A percentile compares a stretch with the other conserved stretches of the same genome.
Conservation (phyloP, 805 yeast genomes). For the Barnettozyma salicaria region DNA sequence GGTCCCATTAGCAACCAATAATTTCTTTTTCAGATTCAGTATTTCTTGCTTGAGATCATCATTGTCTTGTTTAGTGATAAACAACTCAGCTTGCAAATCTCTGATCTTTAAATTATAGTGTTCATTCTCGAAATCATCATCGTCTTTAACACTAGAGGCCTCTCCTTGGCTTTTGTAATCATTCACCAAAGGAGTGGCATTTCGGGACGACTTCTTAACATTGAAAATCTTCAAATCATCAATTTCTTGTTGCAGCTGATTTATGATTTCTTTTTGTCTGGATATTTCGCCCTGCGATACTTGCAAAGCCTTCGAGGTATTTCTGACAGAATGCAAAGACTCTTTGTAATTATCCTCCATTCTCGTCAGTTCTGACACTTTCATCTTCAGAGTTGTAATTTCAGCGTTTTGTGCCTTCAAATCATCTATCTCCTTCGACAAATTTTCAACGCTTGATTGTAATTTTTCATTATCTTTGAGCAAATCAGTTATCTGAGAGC, state of each 20-base stretch:
- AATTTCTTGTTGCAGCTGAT: conserved; percentile 54
- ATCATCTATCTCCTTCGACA: conserved; percentile 31
- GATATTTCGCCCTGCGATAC: conserved; percentile 67
- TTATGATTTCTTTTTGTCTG: conserved; percentile 50
- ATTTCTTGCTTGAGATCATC: conserved; percentile 67
- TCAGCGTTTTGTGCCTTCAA: conserved; percentile 25
- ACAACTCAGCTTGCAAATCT: conserved; percentile 80
- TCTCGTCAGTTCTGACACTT: conserved; percentile 32
- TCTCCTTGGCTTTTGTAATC: conserved; percentile 18
- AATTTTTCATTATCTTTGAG: conserved; percentile 41
- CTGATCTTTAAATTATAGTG: conserved; percentile 71
- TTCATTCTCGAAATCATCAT: conserved; percentile 34
- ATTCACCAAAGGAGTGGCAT: conserved; percentile 21
- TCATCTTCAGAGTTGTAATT: conserved; percentile 26
- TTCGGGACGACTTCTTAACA: conserved; percentile 32
- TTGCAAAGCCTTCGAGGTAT: conserved; percentile 68
- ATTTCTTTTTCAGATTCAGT: conserved; percentile 51
- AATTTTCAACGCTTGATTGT: conserved; percentile 28
- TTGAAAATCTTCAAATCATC: conserved; percentile 59
- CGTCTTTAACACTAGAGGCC: conserved; percentile 27
- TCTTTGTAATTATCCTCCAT: conserved; percentile 65
- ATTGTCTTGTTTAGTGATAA: conserved; percentile 75
- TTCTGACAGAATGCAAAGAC: conserved; percentile 65
- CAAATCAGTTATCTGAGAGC: conserved; percentile 51
- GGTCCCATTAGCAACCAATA: conserved; percentile 27